Evolutionary conservation across 2,329 filamentous ascomycete species (phyloP).

Genomic region (Microcyclospora tardicrescens): DNA sequence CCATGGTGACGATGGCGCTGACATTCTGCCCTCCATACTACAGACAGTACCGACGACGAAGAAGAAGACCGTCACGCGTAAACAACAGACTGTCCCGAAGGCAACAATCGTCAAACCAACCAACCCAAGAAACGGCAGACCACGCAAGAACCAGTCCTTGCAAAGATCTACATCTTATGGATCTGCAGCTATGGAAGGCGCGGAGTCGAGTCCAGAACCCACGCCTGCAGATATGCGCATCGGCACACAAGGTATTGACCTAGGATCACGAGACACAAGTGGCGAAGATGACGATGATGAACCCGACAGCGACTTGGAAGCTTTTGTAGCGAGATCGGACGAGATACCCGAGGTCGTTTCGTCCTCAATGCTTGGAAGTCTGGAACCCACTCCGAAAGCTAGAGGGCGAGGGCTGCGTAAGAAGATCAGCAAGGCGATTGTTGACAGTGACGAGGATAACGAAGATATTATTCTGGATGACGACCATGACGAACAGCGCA

Average conservation of each 20-base stretch:
- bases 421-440: neutral
- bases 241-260: constrained; percentile 24
- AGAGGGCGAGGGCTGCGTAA: neutral
- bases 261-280: constrained; percentile 33
- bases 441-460: neutral
- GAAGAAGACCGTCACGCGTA: neutral
- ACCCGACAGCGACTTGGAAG: constrained; percentile 32
- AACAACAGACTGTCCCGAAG: neutral
- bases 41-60: neutral
- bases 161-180: constrained; percentile 10
- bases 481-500: neutral
- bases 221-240: constrained; percentile 24
- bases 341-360: constrained; percentile 23
- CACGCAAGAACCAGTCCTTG: constrained; percentile 6
- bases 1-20: neutral
- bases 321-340: constrained; percentile 34
- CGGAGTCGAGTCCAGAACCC: constrained; percentile 21
- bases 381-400: neutral
- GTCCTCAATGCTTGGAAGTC: constrained; percentile 13
- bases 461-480: neutral
- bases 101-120: constrained; percentile 4
- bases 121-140: constrained; percentile 1
- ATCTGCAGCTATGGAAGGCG: constrained; percentile 22
- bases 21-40: constrained; percentile 3
- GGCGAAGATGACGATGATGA: constrained; percentile 31